Percentiles rank a stretch among this genome's conserved stretches.
Conservation (phyloP, 768 basidiomycete genomes). For the Agrocybe chaxingu region DNA sequence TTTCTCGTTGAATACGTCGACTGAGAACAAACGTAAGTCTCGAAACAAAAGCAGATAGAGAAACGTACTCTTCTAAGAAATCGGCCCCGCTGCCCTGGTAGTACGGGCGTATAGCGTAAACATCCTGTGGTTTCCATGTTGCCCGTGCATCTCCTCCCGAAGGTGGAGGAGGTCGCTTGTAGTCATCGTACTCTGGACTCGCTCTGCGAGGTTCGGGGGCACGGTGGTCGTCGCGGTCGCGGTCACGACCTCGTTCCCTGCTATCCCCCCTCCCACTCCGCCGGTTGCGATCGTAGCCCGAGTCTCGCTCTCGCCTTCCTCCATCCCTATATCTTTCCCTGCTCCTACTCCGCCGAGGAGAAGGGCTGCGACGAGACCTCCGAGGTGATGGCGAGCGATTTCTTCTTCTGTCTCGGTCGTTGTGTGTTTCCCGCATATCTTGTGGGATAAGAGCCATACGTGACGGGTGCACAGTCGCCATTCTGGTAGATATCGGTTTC, state of each 20-base stretch:
- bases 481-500: constrained; percentile 22
- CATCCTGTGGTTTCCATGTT: constrained; percentile 48
- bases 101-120: constrained; percentile 51
- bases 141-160: constrained; percentile 23
- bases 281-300: constrained; percentile 1
- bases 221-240: constrained; percentile 13
- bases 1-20: constrained; percentile 67
- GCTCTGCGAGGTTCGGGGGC: constrained; percentile 26
- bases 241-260: constrained; percentile 15
- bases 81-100: constrained; percentile 36
- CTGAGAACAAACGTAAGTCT: constrained; percentile 32
- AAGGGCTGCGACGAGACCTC: constrained; percentile 28
- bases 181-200: constrained; percentile 64
- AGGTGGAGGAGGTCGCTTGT: constrained; percentile 41
- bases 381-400: constrained; percentile 45
- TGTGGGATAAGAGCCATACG: constrained; percentile 64
- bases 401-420: constrained; percentile 15
- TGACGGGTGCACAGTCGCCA: constrained; percentile 77
- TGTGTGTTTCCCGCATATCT: constrained; percentile 22
- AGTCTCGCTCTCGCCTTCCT: constrained; percentile 15
- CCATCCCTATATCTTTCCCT: constrained; percentile 26
- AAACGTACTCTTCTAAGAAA: constrained; percentile 65
- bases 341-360: constrained; percentile 29
- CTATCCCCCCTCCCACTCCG: constrained; percentile 10
- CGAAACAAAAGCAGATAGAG: background rate